Evolutionary conservation across 1,284 basidiomycete species (phyloP), one percentile per base, ranked within the genome.

Genomic region (Fomes fomentarius): DNA sequence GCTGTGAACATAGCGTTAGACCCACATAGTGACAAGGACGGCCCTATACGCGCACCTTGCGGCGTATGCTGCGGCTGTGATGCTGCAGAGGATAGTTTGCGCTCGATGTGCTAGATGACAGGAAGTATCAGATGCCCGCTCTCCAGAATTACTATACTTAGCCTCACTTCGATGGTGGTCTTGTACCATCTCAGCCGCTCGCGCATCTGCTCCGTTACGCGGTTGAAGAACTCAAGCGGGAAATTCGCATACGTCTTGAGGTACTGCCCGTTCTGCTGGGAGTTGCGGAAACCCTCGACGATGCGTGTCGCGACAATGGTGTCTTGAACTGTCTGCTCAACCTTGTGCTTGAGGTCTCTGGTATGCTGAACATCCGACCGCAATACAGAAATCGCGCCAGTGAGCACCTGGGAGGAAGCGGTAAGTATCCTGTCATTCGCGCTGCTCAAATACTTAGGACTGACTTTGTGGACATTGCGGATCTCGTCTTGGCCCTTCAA

Each of bases 151-250:
- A 34, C 22, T 33, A 33, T 21, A 33, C 21, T 37, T 10, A 30
- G 38, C 52, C 11, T 35, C n/a, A 88, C 91, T 75, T 93, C 91
- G 50, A 93, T 87, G 8, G 88, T 91, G 26, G 79, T 75, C 65
- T 88, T 89, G 71, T 91, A 92, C 83, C 89, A 89, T 42, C 79
- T 76, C 48, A 93, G 70, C 28, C 88, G 76, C 61, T 87, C 83
- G 48, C 78, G 77, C 80, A 93, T 87, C 62, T 91, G 82, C 54
- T 83, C 78, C 17, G 87, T 83, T 34, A 89, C 82, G 22, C 89
- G 80, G 31, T 74, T 79, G 73, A 93, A 93, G 72, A 85, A 92
- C 88, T 93, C 89, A 15, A 90, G 74, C n/a, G 91, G 91, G 71
- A 93, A 94, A n/a, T 74, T 76, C 1, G 89, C 85, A 56, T 90